phyloP scores from a whole-genome alignment of 208 protist genomes.

The Leishmania arabica region DNA sequence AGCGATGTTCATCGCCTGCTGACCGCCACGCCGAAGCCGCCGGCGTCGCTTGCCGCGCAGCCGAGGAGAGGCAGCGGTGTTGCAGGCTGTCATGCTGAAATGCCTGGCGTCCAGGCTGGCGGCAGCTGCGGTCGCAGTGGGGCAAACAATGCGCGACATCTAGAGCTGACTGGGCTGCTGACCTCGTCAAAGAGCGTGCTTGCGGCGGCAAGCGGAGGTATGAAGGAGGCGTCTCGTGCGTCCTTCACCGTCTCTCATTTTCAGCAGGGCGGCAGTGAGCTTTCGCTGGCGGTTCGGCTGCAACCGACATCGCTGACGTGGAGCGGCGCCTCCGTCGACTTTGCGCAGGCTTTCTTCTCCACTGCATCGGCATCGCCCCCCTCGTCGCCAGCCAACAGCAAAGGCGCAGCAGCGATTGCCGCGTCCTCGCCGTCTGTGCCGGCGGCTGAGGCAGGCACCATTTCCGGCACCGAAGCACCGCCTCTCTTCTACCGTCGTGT shows the following conservation, averaged over 20 bases:
- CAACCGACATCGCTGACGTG: slow-evolving; percentile 59
- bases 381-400: neutral
- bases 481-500: slow-evolving; percentile 66
- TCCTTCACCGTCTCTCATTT: slow-evolving; percentile 27
- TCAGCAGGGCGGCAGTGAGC: slow-evolving; percentile 33
- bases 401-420: neutral
- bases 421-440: neutral
- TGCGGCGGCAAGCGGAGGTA: slow-evolving; percentile 5
- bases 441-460: slow-evolving; percentile 3
- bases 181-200: slow-evolving; percentile 32
- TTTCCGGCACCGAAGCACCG: slow-evolving; percentile 33
- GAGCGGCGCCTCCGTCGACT: slow-evolving; percentile 39
- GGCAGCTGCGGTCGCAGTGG: neutral
- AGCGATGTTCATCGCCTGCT: slow-evolving; percentile 55
- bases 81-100: neutral
- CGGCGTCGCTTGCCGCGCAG: neutral
- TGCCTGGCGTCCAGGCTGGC: neutral
- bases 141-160: slow-evolving; percentile 6
- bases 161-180: slow-evolving; percentile 35
- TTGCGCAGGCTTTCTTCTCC: slow-evolving; percentile 27
- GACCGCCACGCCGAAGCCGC: slow-evolving; percentile 36
- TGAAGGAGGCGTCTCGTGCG: slow-evolving; percentile 8
- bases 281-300: slow-evolving; percentile 41
- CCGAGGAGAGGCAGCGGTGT: neutral
- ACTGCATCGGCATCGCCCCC: slow-evolving; percentile 1